Evolutionary conservation across 2,329 filamentous ascomycete genomes (phyloP).

Genomic region (Aspergillus pseudotamarii): DNA sequence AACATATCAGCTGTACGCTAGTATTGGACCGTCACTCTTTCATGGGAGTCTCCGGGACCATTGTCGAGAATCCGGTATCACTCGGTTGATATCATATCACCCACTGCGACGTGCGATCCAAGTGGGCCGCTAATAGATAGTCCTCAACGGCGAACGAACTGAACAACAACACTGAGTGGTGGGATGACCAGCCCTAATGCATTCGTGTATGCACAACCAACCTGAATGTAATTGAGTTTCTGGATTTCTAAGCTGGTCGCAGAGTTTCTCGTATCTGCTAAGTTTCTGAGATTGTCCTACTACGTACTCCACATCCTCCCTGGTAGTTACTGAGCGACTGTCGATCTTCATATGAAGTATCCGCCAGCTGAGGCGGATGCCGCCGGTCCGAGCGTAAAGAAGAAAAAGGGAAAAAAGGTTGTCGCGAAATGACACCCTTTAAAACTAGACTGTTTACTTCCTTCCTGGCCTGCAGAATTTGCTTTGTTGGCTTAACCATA

Average conservation of each 20-base stretch:
- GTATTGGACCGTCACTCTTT: neutral
- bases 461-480: neutral
- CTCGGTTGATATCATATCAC: neutral
- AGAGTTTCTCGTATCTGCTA: neutral
- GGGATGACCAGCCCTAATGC: neutral
- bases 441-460: neutral
- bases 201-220: neutral
- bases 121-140: neutral
- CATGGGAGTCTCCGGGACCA: neutral
- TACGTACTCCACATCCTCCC: neutral
- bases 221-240: neutral
- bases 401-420: too few relatives aligned
- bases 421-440: neutral
- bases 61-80: neutral
- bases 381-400: neutral
- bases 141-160: neutral
- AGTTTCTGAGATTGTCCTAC: neutral
- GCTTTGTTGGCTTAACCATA: neutral
- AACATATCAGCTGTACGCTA: neutral
- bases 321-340: neutral
- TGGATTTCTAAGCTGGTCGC: neutral
- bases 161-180: neutral
- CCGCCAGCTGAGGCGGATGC: neutral
- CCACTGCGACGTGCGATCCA: neutral
- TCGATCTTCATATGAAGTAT: neutral